Evolutionary conservation across 2,329 filamentous ascomycete species (phyloP).

Genomic region (Volutella citrinella): DNA sequence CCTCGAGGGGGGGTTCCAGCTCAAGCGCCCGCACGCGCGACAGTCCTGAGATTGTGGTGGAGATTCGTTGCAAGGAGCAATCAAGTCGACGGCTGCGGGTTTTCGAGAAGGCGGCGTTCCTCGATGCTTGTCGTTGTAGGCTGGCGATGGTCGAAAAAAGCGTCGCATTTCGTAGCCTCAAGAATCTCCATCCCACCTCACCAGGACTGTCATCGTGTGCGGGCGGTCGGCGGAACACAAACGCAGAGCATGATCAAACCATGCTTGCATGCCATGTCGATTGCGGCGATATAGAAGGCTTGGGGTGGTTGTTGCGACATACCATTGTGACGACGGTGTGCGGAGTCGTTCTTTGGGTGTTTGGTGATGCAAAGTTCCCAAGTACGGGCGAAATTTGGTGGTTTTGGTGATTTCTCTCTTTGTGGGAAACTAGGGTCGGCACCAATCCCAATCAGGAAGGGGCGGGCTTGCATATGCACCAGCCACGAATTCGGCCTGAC

Average conservation of each 20-base stretch:
- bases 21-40: conserved; percentile 14
- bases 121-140: conserved; percentile 16
- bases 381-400: conserved; percentile 36
- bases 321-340: conserved; percentile 50
- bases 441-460: conserved; percentile 30
- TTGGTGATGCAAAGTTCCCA: conserved; percentile 41
- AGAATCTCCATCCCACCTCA: conserved; percentile 25
- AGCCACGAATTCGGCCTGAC: conserved; percentile 26
- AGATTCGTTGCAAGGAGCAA: too few relatives aligned
- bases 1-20: conserved; percentile 8
- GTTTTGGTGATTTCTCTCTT: conserved; percentile 44
- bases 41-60: conserved; percentile 21
- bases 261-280: conserved; percentile 5
- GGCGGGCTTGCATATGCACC: conserved; percentile 22
- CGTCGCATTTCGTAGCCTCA: too few relatives aligned
- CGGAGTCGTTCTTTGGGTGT: conserved; percentile 40
- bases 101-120: conserved; percentile 5
- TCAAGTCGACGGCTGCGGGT: too few relatives aligned
- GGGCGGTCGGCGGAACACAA: conserved; percentile 21
- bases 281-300: conserved; percentile 11
- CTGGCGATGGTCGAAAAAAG: conserved; percentile 16
- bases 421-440: conserved; percentile 42
- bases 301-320: conserved; percentile 27
- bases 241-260: conserved; percentile 17
- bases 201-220: conserved; percentile 30